Conservation (phyloP, 208 protist genomes). For the Phytomonas sp. region DNA sequence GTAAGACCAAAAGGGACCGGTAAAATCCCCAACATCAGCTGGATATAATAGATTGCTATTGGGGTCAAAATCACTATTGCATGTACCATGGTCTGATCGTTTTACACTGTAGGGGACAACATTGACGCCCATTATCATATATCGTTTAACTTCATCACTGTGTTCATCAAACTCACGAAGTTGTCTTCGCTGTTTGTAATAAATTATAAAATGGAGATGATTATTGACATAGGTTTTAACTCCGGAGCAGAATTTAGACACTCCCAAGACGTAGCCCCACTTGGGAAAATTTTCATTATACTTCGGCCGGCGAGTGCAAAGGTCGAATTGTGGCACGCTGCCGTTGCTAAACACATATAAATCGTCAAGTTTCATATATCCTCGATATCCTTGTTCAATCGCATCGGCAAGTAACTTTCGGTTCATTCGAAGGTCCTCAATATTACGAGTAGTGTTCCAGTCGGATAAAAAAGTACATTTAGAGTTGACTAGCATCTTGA, state of each 20-base stretch:
- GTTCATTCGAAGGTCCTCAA: constrained; percentile 15
- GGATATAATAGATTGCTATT: background rate
- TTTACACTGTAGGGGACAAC: constrained; percentile 44
- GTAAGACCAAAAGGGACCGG: constrained; percentile 65
- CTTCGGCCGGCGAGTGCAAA: background rate
- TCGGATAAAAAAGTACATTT: constrained; percentile 27
- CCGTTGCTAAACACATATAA: constrained; percentile 48
- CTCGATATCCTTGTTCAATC: constrained; percentile 74
- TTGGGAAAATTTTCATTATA: background rate
- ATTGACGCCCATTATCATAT: constrained; percentile 69
- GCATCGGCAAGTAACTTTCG: constrained; percentile 23
- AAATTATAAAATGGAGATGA: constrained; percentile 66
- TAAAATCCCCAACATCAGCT: background rate
- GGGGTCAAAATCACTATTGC: constrained; percentile 4
- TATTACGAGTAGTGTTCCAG: constrained; percentile 36
- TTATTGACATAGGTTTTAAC: constrained; percentile 56
- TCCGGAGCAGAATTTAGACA: constrained; percentile 17
- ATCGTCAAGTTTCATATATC: constrained; percentile 81
- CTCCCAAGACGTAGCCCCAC: constrained; percentile 32
- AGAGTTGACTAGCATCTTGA: constrained; percentile 36
- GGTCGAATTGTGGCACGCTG: background rate
- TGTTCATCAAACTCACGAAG: background rate
- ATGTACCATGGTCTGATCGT: constrained; percentile 11
- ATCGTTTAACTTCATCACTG: constrained; percentile 15
- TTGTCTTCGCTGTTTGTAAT: constrained; percentile 43